These are phyloP conservation scores for Andalucia godoyi DNA, from an alignment of 78 protist genomes.

Conservation along the genomic window DNA sequence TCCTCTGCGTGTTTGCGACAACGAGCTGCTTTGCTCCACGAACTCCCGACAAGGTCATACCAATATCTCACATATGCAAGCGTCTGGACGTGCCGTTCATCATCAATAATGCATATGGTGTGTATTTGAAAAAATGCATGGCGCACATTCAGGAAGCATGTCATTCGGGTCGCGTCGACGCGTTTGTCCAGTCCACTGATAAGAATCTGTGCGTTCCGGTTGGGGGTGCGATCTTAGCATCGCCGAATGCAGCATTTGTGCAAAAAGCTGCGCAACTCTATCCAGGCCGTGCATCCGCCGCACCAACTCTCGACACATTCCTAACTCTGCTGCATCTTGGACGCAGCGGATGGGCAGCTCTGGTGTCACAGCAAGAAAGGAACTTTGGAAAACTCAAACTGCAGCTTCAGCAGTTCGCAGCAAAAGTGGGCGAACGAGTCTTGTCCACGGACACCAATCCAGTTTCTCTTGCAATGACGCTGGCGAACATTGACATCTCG, in stretches of 20 bases:
- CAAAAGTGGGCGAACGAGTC: constrained; percentile 36
- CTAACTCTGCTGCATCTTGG: constrained; percentile 88
- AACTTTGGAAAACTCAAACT: background rate
- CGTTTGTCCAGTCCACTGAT: constrained; percentile 89
- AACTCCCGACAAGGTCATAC: constrained; percentile 70
- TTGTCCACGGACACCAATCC: constrained; percentile 28
- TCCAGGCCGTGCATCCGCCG: constrained; percentile 83
- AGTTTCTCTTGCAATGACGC: constrained; percentile 2
- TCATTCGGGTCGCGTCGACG: constrained; percentile 65
- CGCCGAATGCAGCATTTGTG: constrained; percentile 23
- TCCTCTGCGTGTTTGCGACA: constrained; percentile 81
- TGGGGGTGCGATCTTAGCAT: constrained; percentile 86
- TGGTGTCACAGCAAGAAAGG: constrained; percentile 1
- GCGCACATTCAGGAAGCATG: constrained; percentile 18
- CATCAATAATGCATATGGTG: constrained; percentile 96
- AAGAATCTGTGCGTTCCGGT: constrained; percentile 98
- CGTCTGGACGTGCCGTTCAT: constrained; percentile 62
- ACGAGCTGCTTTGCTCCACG: constrained; percentile 97
- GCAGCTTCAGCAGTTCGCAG: constrained; percentile 22
- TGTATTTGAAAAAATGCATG: constrained; percentile 49
- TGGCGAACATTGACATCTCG: background rate
- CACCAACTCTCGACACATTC: constrained; percentile 81
- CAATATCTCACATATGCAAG: constrained; percentile 65
- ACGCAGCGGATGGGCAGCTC: constrained; percentile 17
- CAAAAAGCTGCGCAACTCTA: constrained; percentile 24